phyloP scores from a whole-genome alignment of 2,329 filamentous ascomycete species.

The Aspergillus tubingensis region DNA sequence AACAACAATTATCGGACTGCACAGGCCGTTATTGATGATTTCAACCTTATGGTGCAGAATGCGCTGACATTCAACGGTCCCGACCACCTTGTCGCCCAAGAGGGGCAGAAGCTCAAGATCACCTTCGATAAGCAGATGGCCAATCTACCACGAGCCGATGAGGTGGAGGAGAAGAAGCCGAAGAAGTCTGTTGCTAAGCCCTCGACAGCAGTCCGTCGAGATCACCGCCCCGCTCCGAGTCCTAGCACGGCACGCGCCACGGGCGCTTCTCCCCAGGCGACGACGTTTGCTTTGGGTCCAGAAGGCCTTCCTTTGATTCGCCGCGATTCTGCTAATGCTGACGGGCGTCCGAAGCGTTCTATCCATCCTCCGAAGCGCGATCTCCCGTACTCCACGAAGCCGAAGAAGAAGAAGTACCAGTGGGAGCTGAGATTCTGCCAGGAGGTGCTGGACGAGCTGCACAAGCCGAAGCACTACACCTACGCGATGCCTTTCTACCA shows the following conservation, averaged over 20 bases:
- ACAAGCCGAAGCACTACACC: conserved; percentile 68
- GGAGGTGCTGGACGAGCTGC: conserved; percentile 74
- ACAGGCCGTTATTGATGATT: conserved; percentile 72
- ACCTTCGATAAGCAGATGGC: conserved; percentile 63
- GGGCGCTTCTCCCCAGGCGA: conserved; percentile 42
- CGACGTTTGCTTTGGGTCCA: conserved; percentile 73
- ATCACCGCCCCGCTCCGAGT: conserved; percentile 49
- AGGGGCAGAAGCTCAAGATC: conserved; percentile 62
- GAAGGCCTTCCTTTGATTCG: conserved; percentile 80
- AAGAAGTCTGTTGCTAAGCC: conserved; percentile 48
- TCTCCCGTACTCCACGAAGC: conserved; percentile 82
- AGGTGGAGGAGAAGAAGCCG: conserved; percentile 64
- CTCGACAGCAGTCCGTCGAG: conserved; percentile 48
- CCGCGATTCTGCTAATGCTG: conserved; percentile 76
- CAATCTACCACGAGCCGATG: conserved; percentile 59
- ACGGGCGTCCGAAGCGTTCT: conserved; percentile 85
- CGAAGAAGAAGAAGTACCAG: conserved; percentile 86
- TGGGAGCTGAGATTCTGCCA: conserved; percentile 90
- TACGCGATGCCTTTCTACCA: conserved; percentile 74
- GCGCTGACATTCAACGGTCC: conserved; percentile 79
- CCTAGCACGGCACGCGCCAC: conserved; percentile 38
- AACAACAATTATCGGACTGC: conserved; percentile 67
- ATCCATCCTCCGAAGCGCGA: conserved; percentile 94
- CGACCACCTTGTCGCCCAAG: conserved; percentile 70
- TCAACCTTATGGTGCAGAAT: conserved; percentile 78